phyloP scores from a whole-genome alignment of 768 basidiomycete species.

The Hortiboletus campestris region DNA sequence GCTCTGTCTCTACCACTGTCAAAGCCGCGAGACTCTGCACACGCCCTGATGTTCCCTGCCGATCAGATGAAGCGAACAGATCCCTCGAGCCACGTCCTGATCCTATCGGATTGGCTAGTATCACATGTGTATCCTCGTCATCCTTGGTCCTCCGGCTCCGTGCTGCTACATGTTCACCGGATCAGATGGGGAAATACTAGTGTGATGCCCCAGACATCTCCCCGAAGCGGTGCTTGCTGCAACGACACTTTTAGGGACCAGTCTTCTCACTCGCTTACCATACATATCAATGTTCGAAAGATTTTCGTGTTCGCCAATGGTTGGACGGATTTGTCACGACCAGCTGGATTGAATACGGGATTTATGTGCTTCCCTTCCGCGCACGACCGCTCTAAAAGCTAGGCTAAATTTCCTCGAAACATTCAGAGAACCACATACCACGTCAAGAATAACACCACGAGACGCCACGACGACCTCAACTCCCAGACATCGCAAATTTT shows the following conservation, averaged over 20 bases:
- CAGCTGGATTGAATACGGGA: not conserved
- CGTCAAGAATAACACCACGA: not conserved
- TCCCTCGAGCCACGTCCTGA: not conserved
- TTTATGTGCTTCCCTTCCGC: conserved; percentile 5
- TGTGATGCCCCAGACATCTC: not conserved
- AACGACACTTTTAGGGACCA: not conserved
- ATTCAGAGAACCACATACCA: not conserved
- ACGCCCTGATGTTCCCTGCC: not conserved
- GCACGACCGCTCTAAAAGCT: conserved; percentile 11
- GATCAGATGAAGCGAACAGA: conserved; percentile 4
- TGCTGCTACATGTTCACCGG: not conserved
- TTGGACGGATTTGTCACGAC: not conserved
- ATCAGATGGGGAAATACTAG: not conserved
- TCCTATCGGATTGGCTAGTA: not conserved
- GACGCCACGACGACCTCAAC: not conserved
- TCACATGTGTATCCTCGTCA: not conserved
- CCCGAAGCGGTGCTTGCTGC: not conserved
- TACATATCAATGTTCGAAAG: not conserved
- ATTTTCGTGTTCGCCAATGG: not conserved
- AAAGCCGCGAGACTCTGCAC: not conserved
- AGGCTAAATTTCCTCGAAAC: not conserved
- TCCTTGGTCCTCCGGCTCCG: not conserved
- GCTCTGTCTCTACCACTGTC: not conserved
- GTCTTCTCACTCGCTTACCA: not conserved
- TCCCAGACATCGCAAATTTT: conserved; percentile 5